Evolutionary conservation across 345 rosid genomes (phyloP).

Genomic region (Eucalyptus tenuipes): DNA sequence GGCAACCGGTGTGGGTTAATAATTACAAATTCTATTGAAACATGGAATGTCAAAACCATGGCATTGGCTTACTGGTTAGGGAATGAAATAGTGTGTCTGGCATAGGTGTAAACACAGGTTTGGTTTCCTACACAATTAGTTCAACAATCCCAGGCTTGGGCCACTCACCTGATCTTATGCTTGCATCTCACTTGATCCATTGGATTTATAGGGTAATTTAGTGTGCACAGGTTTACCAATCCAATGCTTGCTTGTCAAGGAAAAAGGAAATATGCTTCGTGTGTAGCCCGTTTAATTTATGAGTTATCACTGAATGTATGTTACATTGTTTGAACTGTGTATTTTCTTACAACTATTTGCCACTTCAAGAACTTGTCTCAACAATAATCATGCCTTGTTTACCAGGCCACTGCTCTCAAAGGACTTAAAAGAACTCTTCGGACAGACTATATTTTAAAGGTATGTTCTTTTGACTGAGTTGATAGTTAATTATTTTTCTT

Average conservation of each 20-base stretch:
- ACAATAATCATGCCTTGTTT: neutral
- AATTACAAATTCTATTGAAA: neutral
- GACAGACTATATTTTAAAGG: conserved; percentile 37
- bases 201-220: neutral
- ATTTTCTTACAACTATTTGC: neutral
- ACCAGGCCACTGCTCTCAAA: conserved; percentile 23
- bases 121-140: neutral
- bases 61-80: neutral
- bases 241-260: neutral
- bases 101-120: neutral
- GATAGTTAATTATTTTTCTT: neutral
- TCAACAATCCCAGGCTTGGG: neutral
- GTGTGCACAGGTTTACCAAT: neutral
- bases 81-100: neutral
- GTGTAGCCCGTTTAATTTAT: neutral
- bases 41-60: neutral
- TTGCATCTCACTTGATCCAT: neutral
- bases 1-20: neutral
- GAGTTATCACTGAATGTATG: neutral
- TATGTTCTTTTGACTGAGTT: neutral
- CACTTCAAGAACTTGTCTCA: neutral
- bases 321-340: neutral
- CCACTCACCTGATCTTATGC: neutral
- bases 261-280: neutral
- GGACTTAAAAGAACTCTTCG: conserved; percentile 28